Evolutionary conservation across 768 basidiomycete genomes (phyloP), one percentile per base, ranked within the genome.

Genomic region (Pleurotus djamor): DNA sequence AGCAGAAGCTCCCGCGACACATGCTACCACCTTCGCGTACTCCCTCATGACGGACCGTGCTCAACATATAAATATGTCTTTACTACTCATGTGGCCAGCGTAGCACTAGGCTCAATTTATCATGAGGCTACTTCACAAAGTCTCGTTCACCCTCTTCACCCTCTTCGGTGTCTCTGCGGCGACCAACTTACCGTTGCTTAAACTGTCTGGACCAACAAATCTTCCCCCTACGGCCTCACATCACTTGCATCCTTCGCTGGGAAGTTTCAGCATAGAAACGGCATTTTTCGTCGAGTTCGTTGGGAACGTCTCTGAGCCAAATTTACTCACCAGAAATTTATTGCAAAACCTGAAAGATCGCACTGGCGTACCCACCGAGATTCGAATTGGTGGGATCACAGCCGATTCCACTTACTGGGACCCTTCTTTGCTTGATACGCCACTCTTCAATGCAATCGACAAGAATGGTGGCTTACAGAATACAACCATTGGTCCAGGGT

Each of bases 231-330:
- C 76, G 59, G 80, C 80, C 0, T 83, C 82, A 4, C 72, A 76
- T 13, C 60, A 66, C 7, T 68, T 83, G 3, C 67, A 79, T 56
- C 80, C 78, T 1, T 69, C 79, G 8, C 68, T 84, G 28, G 81
- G 74, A 28, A 81, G 81, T 58, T 83, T 83, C 68, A 83, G 81
- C 61, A 78, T 84, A 51, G 82, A 84, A 68, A 83, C 79, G 0
- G 81, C 81, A 1, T 83, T 79, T 62, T 81, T 83, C 58, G 79
- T 80, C 54, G 76, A 76, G 58, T 83, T 76, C 61, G 64, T 81
- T 9, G 83, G 82, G 6, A 83, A 83, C 60, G 63, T 62, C 6
- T 70, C 76, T 21, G 60, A 66, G 54, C 80, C 81, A 1, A 83
- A 82, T 61, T 62, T 64, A 4, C 65, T 83, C 8, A 79, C 81